A percentile compares a stretch with the other conserved stretches of the same genome.
Evolutionary conservation across 257 asterid genomes (phyloP).

Genomic region (Fraxinus cuspidata): DNA sequence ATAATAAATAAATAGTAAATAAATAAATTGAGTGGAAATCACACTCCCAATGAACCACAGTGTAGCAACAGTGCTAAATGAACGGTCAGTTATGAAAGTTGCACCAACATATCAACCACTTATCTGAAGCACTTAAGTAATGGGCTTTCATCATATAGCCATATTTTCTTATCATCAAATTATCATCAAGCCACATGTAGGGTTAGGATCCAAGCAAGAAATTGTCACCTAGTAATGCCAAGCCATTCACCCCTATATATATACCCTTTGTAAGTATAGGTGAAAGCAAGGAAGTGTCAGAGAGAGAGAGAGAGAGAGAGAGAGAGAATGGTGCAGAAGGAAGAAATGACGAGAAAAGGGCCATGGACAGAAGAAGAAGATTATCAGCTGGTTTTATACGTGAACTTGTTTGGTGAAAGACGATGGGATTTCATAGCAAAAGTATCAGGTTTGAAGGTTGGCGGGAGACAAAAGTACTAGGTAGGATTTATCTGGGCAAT

Average conservation of each 20-base stretch:
- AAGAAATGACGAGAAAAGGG: slow-evolving; percentile 54
- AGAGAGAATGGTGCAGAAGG: slow-evolving; percentile 36
- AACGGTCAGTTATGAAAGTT: slow-evolving; percentile 60
- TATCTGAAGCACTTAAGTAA: slow-evolving; percentile 46
- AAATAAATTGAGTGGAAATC: neutral
- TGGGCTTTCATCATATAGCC: slow-evolving; percentile 60
- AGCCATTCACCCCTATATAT: neutral
- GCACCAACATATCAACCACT: slow-evolving; percentile 72
- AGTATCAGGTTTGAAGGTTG: slow-evolving; percentile 99
- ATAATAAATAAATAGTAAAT: too few relatives aligned
- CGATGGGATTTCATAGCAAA: slow-evolving; percentile 96
- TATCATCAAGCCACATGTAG: slow-evolving; percentile 32
- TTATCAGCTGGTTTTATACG: slow-evolving; percentile 71
- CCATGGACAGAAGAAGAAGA: slow-evolving; percentile 97
- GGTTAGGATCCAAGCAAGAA: slow-evolving; percentile 32
- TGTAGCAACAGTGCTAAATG: slow-evolving; percentile 24
- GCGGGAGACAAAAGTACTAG: slow-evolving; percentile 84
- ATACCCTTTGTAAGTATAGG: slow-evolving; percentile 13
- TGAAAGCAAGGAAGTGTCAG: neutral
- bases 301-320: neutral
- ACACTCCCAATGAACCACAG: neutral
- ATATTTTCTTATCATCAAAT: slow-evolving; percentile 40
- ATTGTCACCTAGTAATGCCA: neutral
- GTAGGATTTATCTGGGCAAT: slow-evolving; percentile 87
- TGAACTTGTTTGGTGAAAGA: slow-evolving; percentile 84